Percentiles rank a stretch among this genome's conserved stretches.
Conservation (phyloP, 257 asterid species). For the Datura wrightii region DNA sequence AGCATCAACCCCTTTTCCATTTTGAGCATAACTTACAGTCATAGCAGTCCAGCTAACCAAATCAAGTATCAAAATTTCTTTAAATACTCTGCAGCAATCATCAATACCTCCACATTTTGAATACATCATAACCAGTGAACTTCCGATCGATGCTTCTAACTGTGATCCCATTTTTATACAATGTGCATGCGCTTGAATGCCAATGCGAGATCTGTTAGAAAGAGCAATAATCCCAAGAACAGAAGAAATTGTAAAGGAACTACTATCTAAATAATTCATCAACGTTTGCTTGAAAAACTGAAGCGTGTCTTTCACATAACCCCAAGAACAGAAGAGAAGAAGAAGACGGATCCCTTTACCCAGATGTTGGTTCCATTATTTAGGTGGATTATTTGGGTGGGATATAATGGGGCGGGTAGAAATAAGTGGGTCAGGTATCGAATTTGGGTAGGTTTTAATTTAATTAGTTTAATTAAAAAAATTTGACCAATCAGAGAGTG, state of each 20-base stretch:
- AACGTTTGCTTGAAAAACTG: slow-evolving; percentile 55
- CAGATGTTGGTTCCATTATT: too few species aligned
- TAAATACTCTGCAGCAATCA: slow-evolving; percentile 62
- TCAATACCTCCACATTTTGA: slow-evolving; percentile 64
- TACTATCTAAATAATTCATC: slow-evolving; percentile 41
- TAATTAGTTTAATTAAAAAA: too few species aligned
- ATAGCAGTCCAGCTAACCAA: slow-evolving; percentile 67
- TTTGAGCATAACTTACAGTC: slow-evolving; percentile 74
- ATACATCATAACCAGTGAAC: slow-evolving; percentile 75
- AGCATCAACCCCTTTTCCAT: slow-evolving; percentile 76
- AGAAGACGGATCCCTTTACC: too few species aligned
- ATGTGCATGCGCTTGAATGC: slow-evolving; percentile 59
- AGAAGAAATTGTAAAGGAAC: slow-evolving; percentile 67
- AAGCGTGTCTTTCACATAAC: slow-evolving; percentile 56
- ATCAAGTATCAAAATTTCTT: slow-evolving; percentile 54
- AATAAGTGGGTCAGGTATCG: too few species aligned
- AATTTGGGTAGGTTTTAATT: too few species aligned
- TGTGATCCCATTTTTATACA: slow-evolving; percentile 63
- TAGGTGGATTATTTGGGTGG: too few species aligned
- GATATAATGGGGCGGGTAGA: too few species aligned
- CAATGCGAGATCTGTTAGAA: slow-evolving; percentile 43
- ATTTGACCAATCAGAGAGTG: too few species aligned
- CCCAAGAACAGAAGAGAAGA: slow-evolving; percentile 28
- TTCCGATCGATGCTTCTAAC: slow-evolving; percentile 60
- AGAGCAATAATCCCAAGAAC: slow-evolving; percentile 50